Conservation (phyloP, 2,329 filamentous ascomycete genomes). For the Xylariaceae sp. region DNA sequence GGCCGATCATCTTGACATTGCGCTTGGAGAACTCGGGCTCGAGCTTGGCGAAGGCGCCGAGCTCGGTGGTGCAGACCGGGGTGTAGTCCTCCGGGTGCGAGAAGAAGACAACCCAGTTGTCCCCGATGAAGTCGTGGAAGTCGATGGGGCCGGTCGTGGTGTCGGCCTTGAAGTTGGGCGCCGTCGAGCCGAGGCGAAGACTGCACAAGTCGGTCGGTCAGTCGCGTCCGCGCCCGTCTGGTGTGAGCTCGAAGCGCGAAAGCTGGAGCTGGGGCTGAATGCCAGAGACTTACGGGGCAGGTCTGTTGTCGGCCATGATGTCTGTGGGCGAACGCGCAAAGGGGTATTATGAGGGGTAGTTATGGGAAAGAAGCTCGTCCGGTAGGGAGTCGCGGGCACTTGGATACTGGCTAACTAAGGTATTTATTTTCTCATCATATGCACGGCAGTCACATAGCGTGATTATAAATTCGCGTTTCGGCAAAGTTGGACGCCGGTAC, state of each 20-base stretch:
- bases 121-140: slow-evolving; percentile 74
- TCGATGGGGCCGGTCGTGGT: slow-evolving; percentile 72
- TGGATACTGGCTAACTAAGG: too few relatives aligned
- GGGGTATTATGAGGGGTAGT: background rate
- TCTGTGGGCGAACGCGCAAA: slow-evolving; percentile 2
- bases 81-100: slow-evolving; percentile 88
- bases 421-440: too few relatives aligned
- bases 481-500: too few relatives aligned
- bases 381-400: too few relatives aligned
- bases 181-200: slow-evolving; percentile 57
- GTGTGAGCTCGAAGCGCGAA: background rate
- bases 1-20: slow-evolving; percentile 83
- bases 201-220: slow-evolving; percentile 23
- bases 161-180: slow-evolving; percentile 78
- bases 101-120: slow-evolving; percentile 77
- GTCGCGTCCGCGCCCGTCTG: background rate
- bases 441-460: too few relatives aligned
- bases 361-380: background rate
- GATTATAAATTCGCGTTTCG: too few relatives aligned
- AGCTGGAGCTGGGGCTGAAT: background rate
- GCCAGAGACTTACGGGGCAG: slow-evolving; percentile 21
- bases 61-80: slow-evolving; percentile 91
- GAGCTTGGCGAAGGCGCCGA: slow-evolving; percentile 86
- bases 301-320: slow-evolving; percentile 21
- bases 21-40: slow-evolving; percentile 82